A percentile compares a stretch with the other conserved stretches of the same genome.
phyloP scores from a whole-genome alignment of 1,139 yeast genomes.

The Eremothecium gossypii region DNA sequence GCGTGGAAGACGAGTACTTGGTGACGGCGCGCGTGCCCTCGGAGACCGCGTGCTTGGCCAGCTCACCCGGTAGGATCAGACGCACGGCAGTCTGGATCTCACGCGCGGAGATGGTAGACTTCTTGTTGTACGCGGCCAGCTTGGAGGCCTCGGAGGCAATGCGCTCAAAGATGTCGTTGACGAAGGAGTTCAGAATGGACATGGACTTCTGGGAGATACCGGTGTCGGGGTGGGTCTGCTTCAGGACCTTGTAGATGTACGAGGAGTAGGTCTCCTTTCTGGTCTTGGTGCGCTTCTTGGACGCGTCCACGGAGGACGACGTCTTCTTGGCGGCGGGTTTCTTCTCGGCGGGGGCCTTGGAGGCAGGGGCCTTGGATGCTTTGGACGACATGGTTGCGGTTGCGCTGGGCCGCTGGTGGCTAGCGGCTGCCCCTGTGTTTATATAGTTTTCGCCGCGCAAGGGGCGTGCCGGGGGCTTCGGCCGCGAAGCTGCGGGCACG shows the following conservation, averaged over 20 bases:
- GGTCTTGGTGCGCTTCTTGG: conserved; percentile 92
- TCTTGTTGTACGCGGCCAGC: conserved; percentile 99
- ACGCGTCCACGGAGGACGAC: conserved; percentile 56
- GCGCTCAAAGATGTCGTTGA: conserved; percentile 92
- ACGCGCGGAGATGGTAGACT: conserved; percentile 97
- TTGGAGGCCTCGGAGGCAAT: conserved; percentile 97
- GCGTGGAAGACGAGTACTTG: conserved; percentile 81
- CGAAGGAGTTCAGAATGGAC: conserved; percentile 98
- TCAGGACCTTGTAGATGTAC: conserved; percentile 95
- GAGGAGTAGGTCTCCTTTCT: conserved; percentile 99
- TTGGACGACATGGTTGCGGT: conserved; percentile 75
- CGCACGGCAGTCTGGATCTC: conserved; percentile 99
- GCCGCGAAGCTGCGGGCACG: no score
- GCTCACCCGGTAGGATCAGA: conserved; percentile 98
- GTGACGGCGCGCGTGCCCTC: conserved; percentile 99
- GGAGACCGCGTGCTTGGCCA: conserved; percentile 97
- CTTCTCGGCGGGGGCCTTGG: conserved; percentile 97
- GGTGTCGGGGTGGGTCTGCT: conserved; percentile 99
- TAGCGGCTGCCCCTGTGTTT: conserved; percentile 3
- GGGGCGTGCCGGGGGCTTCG: neutral
- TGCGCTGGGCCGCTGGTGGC: neutral
- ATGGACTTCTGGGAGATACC: conserved; percentile 99
- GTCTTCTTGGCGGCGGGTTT: conserved; percentile 97
- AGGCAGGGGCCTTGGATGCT: conserved; percentile 98
- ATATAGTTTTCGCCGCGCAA: conserved; percentile 6